A percentile compares a stretch with the other conserved stretches of the same genome.
phyloP scores from a whole-genome alignment of 495 filamentous ascomycete species.

The Annulohypoxylon nitens region DNA sequence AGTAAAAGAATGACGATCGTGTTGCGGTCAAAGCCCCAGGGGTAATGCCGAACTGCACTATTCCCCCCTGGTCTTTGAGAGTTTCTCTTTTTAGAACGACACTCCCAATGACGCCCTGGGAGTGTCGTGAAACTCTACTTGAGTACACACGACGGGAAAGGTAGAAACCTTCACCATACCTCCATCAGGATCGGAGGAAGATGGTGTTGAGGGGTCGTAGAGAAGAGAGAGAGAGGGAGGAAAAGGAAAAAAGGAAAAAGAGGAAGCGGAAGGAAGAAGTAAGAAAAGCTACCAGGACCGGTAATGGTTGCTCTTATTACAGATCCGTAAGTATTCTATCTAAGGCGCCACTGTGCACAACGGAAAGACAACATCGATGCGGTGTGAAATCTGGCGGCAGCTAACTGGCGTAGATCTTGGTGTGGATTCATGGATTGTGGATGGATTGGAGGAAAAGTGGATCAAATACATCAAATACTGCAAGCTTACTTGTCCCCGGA shows the following conservation, averaged over 20 bases:
- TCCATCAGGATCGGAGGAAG: conserved; percentile 32
- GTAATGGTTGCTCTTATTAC: conserved; percentile 8
- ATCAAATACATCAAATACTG: conserved; percentile 5
- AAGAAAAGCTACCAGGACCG: neutral
- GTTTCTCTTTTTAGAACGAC: conserved; percentile 37
- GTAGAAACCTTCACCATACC: conserved; percentile 38
- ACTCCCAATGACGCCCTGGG: conserved; percentile 30
- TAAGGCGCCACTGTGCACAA: conserved; percentile 30
- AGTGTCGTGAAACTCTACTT: conserved; percentile 39
- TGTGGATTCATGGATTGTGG: conserved; percentile 18
- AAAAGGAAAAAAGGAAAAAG: conserved; percentile 1
- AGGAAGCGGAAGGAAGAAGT: conserved; percentile 21
- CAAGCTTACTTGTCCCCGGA: conserved; percentile 10
- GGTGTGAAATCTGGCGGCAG: conserved; percentile 48
- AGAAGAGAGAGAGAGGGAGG: neutral
- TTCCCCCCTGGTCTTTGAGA: conserved; percentile 40
- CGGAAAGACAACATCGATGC: conserved; percentile 34
- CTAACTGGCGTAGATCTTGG: conserved; percentile 44
- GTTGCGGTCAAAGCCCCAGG: conserved; percentile 33
- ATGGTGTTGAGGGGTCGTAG: conserved; percentile 33
- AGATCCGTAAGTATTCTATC: conserved; percentile 29
- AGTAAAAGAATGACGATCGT: conserved; percentile 36
- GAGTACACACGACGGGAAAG: conserved; percentile 5
- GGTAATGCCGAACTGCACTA: conserved; percentile 42
- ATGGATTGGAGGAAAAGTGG: conserved; percentile 34